These are phyloP conservation scores for Chenopodium formosanum DNA, from an alignment of 148 eudicot species.

Conservation along the genomic window DNA sequence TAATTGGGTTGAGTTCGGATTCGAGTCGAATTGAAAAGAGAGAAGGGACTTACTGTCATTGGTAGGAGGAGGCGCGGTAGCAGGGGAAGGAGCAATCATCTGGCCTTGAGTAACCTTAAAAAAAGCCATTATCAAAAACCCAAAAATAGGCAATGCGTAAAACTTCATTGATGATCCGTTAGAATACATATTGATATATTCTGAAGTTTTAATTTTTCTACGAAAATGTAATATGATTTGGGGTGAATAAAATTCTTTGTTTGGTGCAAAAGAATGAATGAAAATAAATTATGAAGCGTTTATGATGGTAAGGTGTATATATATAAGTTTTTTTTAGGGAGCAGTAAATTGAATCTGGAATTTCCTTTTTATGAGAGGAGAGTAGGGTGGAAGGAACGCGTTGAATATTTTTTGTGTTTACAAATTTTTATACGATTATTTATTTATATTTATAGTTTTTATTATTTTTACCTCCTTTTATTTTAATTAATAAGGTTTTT, in stretches of 20 bases:
- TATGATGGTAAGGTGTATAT: neutral
- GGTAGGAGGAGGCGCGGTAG: constrained; percentile 39
- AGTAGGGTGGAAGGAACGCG: constrained; percentile 27
- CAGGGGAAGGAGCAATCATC: constrained; percentile 40
- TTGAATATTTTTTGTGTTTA: neutral
- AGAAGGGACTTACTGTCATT: constrained; percentile 29
- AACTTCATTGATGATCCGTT: constrained; percentile 25
- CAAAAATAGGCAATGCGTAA: constrained; percentile 31
- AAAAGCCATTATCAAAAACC: constrained; percentile 29
- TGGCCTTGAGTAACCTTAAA: constrained; percentile 34
- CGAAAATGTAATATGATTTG: neutral
- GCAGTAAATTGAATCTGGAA: constrained; percentile 19
- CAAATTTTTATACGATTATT: neutral
- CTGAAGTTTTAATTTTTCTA: neutral
- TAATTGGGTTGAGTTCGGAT: neutral
- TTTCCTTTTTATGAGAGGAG: neutral
- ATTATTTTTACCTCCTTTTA: neutral
- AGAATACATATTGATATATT: neutral
- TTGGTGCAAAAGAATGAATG: neutral
- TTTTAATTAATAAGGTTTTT: neutral
- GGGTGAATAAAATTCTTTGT: neutral
- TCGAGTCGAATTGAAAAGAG: no score
- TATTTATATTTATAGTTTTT: neutral
- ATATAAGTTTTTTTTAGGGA: neutral
- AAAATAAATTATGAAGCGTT: neutral